Percentiles rank a stretch among this genome's conserved stretches.
These are phyloP conservation scores for Posidonia oceanica DNA, from an alignment of 116 monocot species.

Conservation along the genomic window DNA sequence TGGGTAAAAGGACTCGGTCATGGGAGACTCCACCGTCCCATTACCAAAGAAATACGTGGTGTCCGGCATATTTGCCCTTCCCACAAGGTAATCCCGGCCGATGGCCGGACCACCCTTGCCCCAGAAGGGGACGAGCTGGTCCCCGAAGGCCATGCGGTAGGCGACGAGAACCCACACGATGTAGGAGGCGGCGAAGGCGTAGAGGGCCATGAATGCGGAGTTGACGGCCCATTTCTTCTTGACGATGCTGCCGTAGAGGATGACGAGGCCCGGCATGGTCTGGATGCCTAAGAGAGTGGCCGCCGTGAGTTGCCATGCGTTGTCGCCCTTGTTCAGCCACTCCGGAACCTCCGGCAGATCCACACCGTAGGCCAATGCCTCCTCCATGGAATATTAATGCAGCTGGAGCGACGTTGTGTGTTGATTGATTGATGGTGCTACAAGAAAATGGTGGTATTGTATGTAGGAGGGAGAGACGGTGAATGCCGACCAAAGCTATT, in stretches of 20 bases:
- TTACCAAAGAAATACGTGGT: constrained; percentile 16
- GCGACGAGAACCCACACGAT: constrained; percentile 74
- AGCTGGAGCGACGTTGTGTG: too few species aligned
- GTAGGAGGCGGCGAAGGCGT: constrained; percentile 78
- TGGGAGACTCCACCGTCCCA: not conserved
- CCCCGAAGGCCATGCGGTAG: constrained; percentile 80
- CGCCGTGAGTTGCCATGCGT: constrained; percentile 72
- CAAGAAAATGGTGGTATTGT: too few species aligned
- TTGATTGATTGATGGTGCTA: too few species aligned
- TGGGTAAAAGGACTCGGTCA: constrained; percentile 23
- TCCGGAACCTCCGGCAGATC: constrained; percentile 13
- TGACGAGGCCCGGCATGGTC: constrained; percentile 68
- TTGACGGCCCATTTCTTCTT: constrained; percentile 96
- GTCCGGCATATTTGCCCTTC: constrained; percentile 40
- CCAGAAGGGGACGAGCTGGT: constrained; percentile 66
- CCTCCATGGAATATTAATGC: too few species aligned
- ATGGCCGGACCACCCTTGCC: constrained; percentile 61
- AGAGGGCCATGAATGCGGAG: constrained; percentile 94
- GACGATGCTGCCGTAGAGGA: constrained; percentile 86
- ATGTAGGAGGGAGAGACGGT: too few species aligned
- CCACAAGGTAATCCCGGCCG: constrained; percentile 42
- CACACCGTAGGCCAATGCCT: not conserved
- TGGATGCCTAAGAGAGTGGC: constrained; percentile 67
- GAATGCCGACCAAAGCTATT: too few species aligned
- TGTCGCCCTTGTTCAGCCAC: constrained; percentile 93